Base-by-base conservation (phyloP, 2,329 filamentous ascomycete species). In the Cytospora chrysosperma region DNA sequence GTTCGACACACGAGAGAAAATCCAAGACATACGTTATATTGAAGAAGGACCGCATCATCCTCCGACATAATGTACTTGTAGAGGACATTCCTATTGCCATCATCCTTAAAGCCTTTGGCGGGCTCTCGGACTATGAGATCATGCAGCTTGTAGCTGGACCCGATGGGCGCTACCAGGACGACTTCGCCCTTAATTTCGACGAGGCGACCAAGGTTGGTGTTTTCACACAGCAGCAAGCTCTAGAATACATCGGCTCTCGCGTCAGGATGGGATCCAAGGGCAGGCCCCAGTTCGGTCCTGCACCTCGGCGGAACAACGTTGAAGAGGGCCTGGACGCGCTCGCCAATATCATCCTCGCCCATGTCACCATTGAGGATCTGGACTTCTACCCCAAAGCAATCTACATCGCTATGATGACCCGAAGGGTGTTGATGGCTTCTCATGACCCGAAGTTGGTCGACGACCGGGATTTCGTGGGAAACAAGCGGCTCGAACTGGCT, bases 341-440 rank as follows among this genome's bases (percentile, higher is more conserved):
- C 49, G 91, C 93, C 21, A 94, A 93, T 71, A 90, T 98, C 61
- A 90, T 99, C 67, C 92, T 99, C 65, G 94, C 95, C 8, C 95
- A 99, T 70, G 93, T 99, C 32, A 90, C 93, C 6, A 93, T 99
- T 43, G 86, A 92, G 69, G 92, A 92, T 53, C 85, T 97, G 69
- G 93, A 99, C 72, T 98, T 98, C 75, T 88, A 95, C 62, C 93
- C 94, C n/a, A 99, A 99, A 74, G 93, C 94, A 26, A 85, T 98
- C 10, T 99, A 98, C 72, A 87, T 99, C 61, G 94, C 94, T 55
- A 92, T 97, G 80, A 99, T 99, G 95, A 92, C 93, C 30, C 89
- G 95, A n/a, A 87, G 93, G 75, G 93, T 98, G 4, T 78, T 99
- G 56, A 97, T 98, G 91, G 93, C 93, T 2, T 89, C 93, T 72